Evolutionary conservation across 305 asterid genomes (phyloP).

Genomic region (Caryopteris hybrid): DNA sequence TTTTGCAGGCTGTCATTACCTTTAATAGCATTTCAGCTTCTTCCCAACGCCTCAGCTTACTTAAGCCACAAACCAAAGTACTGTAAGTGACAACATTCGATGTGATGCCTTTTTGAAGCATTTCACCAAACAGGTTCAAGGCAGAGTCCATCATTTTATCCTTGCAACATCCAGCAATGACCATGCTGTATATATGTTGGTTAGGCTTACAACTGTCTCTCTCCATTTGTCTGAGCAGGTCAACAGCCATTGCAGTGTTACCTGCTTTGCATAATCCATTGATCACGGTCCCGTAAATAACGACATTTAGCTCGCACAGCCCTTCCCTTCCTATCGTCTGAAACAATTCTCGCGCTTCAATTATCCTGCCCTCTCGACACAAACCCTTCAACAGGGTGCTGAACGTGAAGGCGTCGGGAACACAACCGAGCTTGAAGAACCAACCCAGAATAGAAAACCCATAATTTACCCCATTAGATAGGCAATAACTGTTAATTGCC

Average conservation of each 20-base stretch:
- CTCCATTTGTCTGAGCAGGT: not conserved
- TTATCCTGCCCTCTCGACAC: not conserved
- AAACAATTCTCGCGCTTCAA: not conserved
- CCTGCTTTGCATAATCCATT: slow-evolving; percentile 11
- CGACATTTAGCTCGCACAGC: not conserved
- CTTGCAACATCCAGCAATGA: not conserved
- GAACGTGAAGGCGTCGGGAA: not conserved
- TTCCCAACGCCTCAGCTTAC: too few relatives aligned
- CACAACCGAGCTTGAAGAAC: slow-evolving; percentile 7
- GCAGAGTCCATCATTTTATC: not conserved
- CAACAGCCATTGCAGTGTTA: not conserved
- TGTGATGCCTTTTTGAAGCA: not conserved
- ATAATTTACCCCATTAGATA: not conserved
- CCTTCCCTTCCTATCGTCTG: not conserved
- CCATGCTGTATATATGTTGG: not conserved
- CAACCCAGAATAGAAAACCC: not conserved
- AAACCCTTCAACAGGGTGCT: not conserved
- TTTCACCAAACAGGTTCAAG: not conserved
- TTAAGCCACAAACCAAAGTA: too few relatives aligned
- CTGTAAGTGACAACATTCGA: not conserved
- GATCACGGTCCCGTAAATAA: not conserved
- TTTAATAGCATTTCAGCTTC: too few relatives aligned
- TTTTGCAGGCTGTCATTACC: too few relatives aligned
- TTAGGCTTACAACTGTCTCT: not conserved
- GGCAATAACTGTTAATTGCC: not conserved